Evolutionary conservation across 2,329 filamentous ascomycete species (phyloP), one percentile per base, ranked within the genome.

Genomic region (Aspergillus novofumigatus): DNA sequence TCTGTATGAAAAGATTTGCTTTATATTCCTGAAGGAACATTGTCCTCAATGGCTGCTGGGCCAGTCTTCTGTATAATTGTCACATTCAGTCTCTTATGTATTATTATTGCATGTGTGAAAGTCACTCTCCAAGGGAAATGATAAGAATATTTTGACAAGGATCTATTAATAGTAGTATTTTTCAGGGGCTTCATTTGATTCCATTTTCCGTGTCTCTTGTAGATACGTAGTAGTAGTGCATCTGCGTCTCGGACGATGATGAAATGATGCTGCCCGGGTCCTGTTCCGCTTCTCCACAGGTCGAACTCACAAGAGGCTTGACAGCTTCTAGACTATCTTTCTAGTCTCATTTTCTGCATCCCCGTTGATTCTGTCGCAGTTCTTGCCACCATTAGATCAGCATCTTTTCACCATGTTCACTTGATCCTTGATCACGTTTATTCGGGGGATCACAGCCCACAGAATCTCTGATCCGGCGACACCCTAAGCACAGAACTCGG

Each of bases 1-100:
- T 72, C 63, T 7, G 51, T 55, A 9, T 62, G 53, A 57, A 28
- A 10, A 11, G 17, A n/a, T 21, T 4, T 8, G 41, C n/a, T 42
- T 42, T n/a, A n/a, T 3, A 8, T 21, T 21, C 3, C n/a, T 21
- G 41, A 5, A 3, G n/a, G 8, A 3, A 7, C 32, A 38, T 38
- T 38, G 32, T 35, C 29, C 29, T 35, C 32, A 32, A 14, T 17
- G 32, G 11, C 32, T 35, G 32, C 32, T 48, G 42, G 42, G 42
- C 20, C 41, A 28, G 10, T 35, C 32, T 17, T 35, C 28, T 35
- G 32, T 35, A 35, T 35, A 14, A 14, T 14, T 29, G 17, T 35
- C 11, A 35, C 32, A 6, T 35, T 35, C 14, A 38, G 14, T 38
- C 14, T 17, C 32, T 17, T 38, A 38, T 38, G 14, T 38, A 38